Evolutionary conservation across 306 rosid species (phyloP), one percentile per base, ranked within the genome.

Genomic region (Hylodesmum podocarpum): DNA sequence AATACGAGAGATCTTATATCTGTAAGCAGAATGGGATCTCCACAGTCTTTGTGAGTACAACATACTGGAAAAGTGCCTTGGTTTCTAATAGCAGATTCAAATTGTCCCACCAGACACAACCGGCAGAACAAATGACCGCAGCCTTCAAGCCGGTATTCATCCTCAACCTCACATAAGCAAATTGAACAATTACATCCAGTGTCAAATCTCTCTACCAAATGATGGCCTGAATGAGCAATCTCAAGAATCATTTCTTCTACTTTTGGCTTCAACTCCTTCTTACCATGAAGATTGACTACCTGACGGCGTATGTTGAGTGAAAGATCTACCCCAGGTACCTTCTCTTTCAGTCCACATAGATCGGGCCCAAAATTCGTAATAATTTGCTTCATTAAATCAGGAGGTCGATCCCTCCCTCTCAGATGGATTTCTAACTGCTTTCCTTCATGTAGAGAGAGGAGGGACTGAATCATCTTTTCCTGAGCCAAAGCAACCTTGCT

Each of bases 81-180:
- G 84, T 89, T 91, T 76, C 41, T 87, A 9, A 91, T 87, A 28
- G 94, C 92, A 53, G 97, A 96, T 58, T 96, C 99, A 0, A 79
- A 91, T 78, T 92, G 98, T 88, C 91, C 99, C 70, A 88, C 59
- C 64, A 92, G 90, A 83, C 99, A 96, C 34, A 36, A 19, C 4
- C 84, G 82, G 61, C 98, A 96, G 77, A 91, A 86, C 77, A 83
- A 51, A 73, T 96, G 97, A 36, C 79, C 78, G 61, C 99, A 96
- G 62, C 77, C 92, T 82, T 89, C 97, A 49, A 96, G 99, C 76
- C 12, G 86, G 79, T 71, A 88, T 36, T 85, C 91, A 66, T 92
- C 94, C 81, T 91, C 99, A 71, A 92, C 84, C 37, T 89, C 96
- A 61, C 99, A 96, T 84, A 96, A 79, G 82, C 99, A 96, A 62